Evolutionary conservation across 805 yeast species (phyloP), one percentile per base, ranked within the genome.

Genomic region (Ogataea trehalophila): DNA sequence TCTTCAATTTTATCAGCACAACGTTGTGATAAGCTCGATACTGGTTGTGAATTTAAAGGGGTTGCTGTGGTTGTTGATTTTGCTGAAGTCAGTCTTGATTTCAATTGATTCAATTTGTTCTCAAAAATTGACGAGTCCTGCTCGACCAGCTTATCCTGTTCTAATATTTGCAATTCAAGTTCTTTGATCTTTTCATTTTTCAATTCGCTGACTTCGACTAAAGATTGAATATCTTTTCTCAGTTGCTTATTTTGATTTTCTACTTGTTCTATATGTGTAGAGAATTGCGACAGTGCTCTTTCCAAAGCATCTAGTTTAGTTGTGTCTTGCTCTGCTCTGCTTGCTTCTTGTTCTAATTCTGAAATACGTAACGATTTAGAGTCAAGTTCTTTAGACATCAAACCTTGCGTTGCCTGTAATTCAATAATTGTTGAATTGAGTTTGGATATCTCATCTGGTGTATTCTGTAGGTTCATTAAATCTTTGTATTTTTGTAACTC

Each of bases 181-280:
- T 76, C 72, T 45, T 71, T 70, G 42, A 85, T 83, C 42, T 85
- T 72, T 44, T 71, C 72, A 49, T 77, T 78, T 46, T 88, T 73
- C 16, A 79, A 67, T 17, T 77, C 81, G 31, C 83, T 74, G 49
- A 84, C 73, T 51, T 77, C 74, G 48, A 79, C 79, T 37, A 80
- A 70, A 4, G 80, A 69, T 26, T 70, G 69, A 17, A 83, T 67
- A 54, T 84, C 88, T 54, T 73, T 78, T 43, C 77, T 71, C 33
- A 85, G 65, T 43, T 75, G 69, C 31, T 72, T 65, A 59, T 85
- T 85, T 58, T 82, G 83, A n/a, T 71, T 63, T 50, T 82, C 84
- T 33, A 83, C 74, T 50, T 84, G 86, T 43, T 73, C 73, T 46
- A 85, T 72, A 47, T 82, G 81, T n/a, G 68, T 70, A 17, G 77